These are phyloP conservation scores for Amanita exitialis DNA, from an alignment of 768 basidiomycete genomes.

Conservation along the genomic window DNA sequence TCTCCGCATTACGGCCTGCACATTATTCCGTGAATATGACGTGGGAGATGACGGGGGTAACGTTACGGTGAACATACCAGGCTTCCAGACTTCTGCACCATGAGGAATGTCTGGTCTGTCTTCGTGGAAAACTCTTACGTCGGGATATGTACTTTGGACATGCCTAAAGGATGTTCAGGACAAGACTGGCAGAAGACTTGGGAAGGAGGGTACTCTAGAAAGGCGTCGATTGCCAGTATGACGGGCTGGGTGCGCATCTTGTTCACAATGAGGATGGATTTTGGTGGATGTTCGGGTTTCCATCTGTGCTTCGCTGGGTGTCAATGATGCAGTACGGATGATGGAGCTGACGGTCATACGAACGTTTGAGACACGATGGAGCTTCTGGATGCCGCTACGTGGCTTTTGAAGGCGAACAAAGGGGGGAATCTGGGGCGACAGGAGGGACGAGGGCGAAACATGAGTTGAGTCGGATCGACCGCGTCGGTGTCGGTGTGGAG, in stretches of 20 bases:
- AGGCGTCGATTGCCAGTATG: conserved; percentile 63
- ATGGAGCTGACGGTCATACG: conserved; percentile 9
- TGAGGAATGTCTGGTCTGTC: conserved; percentile 56
- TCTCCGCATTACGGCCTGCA: conserved; percentile 38
- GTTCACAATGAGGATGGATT: conserved; percentile 68
- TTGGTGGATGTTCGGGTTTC: conserved; percentile 29
- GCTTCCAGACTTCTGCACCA: conserved; percentile 56
- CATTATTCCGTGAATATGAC: conserved; percentile 1
- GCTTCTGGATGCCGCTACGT: conserved; percentile 9
- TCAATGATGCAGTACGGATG: conserved; percentile 13
- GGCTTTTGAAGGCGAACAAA: not conserved
- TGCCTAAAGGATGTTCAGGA: conserved; percentile 30
- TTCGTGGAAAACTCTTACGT: conserved; percentile 56
- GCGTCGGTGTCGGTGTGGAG: not conserved
- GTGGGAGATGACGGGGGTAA: not conserved
- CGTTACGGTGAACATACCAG: conserved; percentile 29
- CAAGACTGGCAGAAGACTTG: conserved; percentile 9
- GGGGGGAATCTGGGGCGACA: not conserved
- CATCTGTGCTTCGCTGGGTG: conserved; percentile 26
- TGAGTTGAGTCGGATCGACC: not conserved
- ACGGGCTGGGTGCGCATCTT: conserved; percentile 73
- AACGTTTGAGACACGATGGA: conserved; percentile 19
- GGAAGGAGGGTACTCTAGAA: conserved; percentile 40
- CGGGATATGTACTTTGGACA: conserved; percentile 46
- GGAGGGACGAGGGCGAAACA: conserved; percentile 1